Evolutionary conservation across 1,284 basidiomycete species (phyloP), one percentile per base, ranked within the genome.

Genomic region (Austroboletus novae-zelandiae): DNA sequence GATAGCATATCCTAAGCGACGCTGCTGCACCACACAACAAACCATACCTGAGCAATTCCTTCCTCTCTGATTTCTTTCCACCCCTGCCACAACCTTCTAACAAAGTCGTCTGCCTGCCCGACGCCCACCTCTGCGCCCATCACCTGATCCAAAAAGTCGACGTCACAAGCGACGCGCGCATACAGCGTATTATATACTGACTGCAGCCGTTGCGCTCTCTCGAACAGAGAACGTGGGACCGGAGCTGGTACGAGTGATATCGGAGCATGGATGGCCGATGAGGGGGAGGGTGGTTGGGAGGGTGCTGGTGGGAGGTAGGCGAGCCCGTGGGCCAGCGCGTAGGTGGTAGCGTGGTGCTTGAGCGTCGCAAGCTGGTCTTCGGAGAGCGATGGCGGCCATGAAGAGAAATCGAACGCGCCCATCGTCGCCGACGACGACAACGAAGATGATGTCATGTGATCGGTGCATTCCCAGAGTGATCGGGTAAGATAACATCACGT

Each of bases 211-310:
- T 79, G 71, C 0, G 90, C 92, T 17, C 79, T 76, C 2, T 80
- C 61, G 64, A 95, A 98, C 11, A 91, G 74, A 1, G 65, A 47
- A 15, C 86, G 78, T 0, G 96, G 95, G 57, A 98, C 85, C 0
- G 94, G 93, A 0, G 92, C 84, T 1, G 95, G 95, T 57, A 96
- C 79, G 45, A 98, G 77, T 1, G 93, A 81, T 60, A 96, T 74
- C 0, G 96, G 95, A 1, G 94, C 94, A 64, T 97, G 91, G 57
- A 95, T 91, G 0, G 84, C 86, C 7, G 84, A 80, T 18, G 84
- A 82, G 1, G 87, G 87, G 2, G 77, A 71, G 1, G 66, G 64
- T 9, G 77, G 78, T 25, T 79, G 77, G 9, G 71, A 68, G 20
- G 75, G 61, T 11, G 70, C 60, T 15, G 78, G 70, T 6, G 90